These are phyloP conservation scores for Trametopsis cervina DNA, from an alignment of 768 basidiomycete genomes.

Conservation along the genomic window DNA sequence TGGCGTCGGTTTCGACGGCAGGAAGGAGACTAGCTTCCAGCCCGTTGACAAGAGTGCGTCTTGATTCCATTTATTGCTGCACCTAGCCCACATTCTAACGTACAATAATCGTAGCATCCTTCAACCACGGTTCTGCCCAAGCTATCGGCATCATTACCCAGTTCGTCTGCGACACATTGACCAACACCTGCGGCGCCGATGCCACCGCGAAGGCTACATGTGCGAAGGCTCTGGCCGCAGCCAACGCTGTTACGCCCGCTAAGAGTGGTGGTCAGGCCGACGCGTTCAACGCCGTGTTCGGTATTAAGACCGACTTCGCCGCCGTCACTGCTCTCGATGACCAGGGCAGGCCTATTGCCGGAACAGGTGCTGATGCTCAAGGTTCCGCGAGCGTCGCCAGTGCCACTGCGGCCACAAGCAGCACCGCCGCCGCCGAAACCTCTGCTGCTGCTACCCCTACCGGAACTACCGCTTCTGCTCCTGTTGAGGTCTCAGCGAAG, in stretches of 20 bases:
- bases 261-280: constrained; percentile 25
- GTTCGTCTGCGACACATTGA: constrained; percentile 44
- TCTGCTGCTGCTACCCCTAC: background rate
- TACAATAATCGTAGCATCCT: constrained; percentile 10
- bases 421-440: constrained; percentile 2
- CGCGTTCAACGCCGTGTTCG: constrained; percentile 17
- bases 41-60: constrained; percentile 39
- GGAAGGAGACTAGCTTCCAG: constrained; percentile 48
- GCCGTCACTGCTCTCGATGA: constrained; percentile 31
- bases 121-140: constrained; percentile 23
- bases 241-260: constrained; percentile 27
- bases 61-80: background rate
- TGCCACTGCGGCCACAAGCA: constrained; percentile 9
- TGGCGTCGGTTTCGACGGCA: constrained; percentile 44
- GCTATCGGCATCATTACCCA: constrained; percentile 48
- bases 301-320: constrained; percentile 27
- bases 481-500: background rate
- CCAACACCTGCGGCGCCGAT: constrained; percentile 35
- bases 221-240: constrained; percentile 4
- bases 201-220: constrained; percentile 12
- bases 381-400: constrained; percentile 15
- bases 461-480: constrained; percentile 2
- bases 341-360: constrained; percentile 29
- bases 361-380: constrained; percentile 11
- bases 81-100: background rate